Evolutionary conservation across 805 yeast genomes (phyloP).

Genomic region (Nakazawaea molendinolei): DNA sequence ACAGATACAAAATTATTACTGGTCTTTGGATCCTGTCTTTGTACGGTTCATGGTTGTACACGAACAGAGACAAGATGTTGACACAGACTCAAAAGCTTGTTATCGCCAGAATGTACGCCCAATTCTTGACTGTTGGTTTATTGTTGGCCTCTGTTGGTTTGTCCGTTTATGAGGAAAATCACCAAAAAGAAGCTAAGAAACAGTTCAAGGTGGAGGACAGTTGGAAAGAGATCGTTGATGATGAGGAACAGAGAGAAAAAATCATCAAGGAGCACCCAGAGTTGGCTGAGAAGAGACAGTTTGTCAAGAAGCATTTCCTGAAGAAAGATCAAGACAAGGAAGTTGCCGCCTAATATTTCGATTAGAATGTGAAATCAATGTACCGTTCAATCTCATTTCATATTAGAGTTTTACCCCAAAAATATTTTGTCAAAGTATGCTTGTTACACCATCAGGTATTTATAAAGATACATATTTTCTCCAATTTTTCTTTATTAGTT

Average conservation of each 20-base stretch:
- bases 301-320: constrained; percentile 10
- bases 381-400: neutral
- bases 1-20: constrained; percentile 63
- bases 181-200: constrained; percentile 30
- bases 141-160: constrained; percentile 64
- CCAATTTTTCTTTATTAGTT: too few relatives aligned
- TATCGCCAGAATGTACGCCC: constrained; percentile 89
- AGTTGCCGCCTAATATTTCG: too few relatives aligned
- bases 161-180: constrained; percentile 56
- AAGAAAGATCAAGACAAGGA: constrained; percentile 2
- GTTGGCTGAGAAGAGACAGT: constrained; percentile 5
- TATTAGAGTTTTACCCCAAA: too few relatives aligned
- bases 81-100: constrained; percentile 74
- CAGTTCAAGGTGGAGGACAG: constrained; percentile 28
- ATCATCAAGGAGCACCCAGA: constrained; percentile 12
- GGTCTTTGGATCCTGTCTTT: constrained; percentile 76
- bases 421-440: too few relatives aligned
- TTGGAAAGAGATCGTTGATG: constrained; percentile 42
- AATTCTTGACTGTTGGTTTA: constrained; percentile 67
- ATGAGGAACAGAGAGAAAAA: constrained; percentile 26
- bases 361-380: neutral
- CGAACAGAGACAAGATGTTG: constrained; percentile 70
- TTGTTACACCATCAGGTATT: too few relatives aligned
- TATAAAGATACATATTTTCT: too few relatives aligned
- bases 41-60: constrained; percentile 71